Conservation (phyloP, 1,284 basidiomycete species). For the Vanrija sp. region DNA sequence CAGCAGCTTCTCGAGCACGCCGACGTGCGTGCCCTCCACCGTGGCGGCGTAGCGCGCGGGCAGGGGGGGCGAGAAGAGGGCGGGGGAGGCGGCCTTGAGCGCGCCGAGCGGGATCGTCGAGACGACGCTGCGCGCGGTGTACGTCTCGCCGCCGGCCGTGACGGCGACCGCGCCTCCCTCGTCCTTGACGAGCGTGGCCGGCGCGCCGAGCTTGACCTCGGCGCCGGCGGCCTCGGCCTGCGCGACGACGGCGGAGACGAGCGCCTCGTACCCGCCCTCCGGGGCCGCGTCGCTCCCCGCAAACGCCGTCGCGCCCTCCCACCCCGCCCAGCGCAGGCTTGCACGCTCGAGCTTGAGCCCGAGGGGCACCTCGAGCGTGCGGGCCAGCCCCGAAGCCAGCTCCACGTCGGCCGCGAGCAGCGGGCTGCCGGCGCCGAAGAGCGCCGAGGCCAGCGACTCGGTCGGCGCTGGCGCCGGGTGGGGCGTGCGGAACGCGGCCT, state of each 20-base stretch:
- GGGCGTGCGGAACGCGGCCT: slow-evolving; percentile 32
- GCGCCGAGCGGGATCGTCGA: slow-evolving; percentile 51
- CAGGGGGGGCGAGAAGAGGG: slow-evolving; percentile 44
- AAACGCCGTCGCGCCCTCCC: slow-evolving; percentile 47
- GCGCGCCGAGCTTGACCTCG: slow-evolving; percentile 36
- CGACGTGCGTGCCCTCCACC: slow-evolving; percentile 46
- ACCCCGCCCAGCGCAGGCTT: slow-evolving; percentile 46
- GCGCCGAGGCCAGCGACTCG: slow-evolving; percentile 39
- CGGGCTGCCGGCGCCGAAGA: slow-evolving; percentile 41
- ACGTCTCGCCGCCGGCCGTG: slow-evolving; percentile 33
- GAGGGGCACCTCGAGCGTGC: slow-evolving; percentile 52
- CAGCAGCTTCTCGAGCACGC: slow-evolving; percentile 52
- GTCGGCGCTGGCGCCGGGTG: slow-evolving; percentile 30
- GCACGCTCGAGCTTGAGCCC: slow-evolving; percentile 51
- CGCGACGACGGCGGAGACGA: slow-evolving; percentile 45
- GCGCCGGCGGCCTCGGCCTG: slow-evolving; percentile 44
- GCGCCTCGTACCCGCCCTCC: slow-evolving; percentile 51
- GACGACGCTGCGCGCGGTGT: slow-evolving; percentile 40
- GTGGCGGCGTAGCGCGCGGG: slow-evolving; percentile 29
- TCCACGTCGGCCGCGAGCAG: slow-evolving; percentile 26
- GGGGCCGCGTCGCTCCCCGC: slow-evolving; percentile 54
- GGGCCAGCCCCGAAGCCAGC: slow-evolving; percentile 43
- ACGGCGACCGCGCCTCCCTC: slow-evolving; percentile 22
- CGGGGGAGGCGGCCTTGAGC: slow-evolving; percentile 34
- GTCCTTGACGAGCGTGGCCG: slow-evolving; percentile 26